Base-by-base conservation (phyloP, 805 yeast species). In the Wickerhamiella australiensis region DNA sequence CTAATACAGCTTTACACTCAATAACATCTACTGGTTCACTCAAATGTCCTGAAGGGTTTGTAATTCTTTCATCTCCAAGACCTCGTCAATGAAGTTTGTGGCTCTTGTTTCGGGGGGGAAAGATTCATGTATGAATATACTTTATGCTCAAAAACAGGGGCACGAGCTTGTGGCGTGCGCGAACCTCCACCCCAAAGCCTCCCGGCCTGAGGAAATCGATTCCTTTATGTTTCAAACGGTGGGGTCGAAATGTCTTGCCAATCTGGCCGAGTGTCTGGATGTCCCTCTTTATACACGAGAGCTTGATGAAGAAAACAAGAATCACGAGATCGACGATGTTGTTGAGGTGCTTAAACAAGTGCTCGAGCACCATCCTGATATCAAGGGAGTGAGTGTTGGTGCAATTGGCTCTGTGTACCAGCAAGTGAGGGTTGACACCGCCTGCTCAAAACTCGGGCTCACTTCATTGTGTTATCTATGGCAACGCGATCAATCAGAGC, bases 141-240 rank as follows among this genome's bases (percentile, higher is more conserved):
- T 86, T 35, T 95, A 92, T 61, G 86, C 97, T 59, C 62, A 84
- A n/a, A 72, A 75, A 2, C 78, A 83, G 47, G 95, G 94, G 12
- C 98, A 92, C 66, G 84, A 85, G 57, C 68, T 92, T 5, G 77
- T 77, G 0, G 96, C 95, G 1, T 65, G 90, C 43, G 97, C 87
- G 0, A 92, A 92, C 59, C 65, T 92, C 53, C 77, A 78, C 58
- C 96, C 96, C 1, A 35, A 31, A 11, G 21, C 33, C 3, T 42
- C 46, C 26, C 42, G 55, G 3, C 71, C 72, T 1, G 81, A 79
- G 56, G 98, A 92, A 63, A 67, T 92, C 49, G 96, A 92, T 63
- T 85, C 95, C 49, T 90, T 82, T 61, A 92, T 92, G 98, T 92
- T 85, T 65, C 98, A 92, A 65, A 92, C 98, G 0, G 97, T 92